Percentiles rank a stretch among this genome's conserved stretches.
These are phyloP conservation scores for Hypoxylon sp. DNA, from an alignment of 2,329 filamentous ascomycete species.

Conservation along the genomic window DNA sequence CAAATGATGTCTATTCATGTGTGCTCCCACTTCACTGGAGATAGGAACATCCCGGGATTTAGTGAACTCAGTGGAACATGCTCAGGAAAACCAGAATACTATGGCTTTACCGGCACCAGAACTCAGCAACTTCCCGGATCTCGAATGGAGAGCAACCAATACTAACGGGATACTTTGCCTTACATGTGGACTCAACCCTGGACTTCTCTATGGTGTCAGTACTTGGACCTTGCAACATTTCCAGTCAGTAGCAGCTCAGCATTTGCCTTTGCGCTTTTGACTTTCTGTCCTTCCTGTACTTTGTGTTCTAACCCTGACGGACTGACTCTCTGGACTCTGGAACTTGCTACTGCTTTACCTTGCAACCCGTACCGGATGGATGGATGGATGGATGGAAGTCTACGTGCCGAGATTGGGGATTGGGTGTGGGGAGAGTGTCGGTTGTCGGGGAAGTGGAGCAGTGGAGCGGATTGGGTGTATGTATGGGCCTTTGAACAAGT, in stretches of 20 bases:
- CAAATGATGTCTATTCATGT: slow-evolving; percentile 3
- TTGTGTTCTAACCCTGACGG: slow-evolving; percentile 1
- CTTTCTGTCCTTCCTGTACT: slow-evolving; percentile 8
- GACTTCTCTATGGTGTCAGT: background rate
- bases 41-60: slow-evolving; percentile 10
- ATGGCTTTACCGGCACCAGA: slow-evolving; percentile 3
- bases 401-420: background rate
- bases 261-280: slow-evolving; percentile 2
- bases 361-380: background rate
- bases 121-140: background rate
- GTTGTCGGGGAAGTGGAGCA: background rate
- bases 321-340: slow-evolving; percentile 1
- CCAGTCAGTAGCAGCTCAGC: slow-evolving; percentile 16
- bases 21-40: slow-evolving; percentile 11
- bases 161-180: background rate
- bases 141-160: background rate
- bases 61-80: background rate
- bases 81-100: slow-evolving; percentile 2
- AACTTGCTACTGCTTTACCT: background rate
- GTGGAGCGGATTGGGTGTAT: background rate
- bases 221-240: background rate
- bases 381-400: slow-evolving; percentile 4
- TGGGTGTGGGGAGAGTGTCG: background rate
- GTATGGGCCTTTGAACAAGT: background rate
- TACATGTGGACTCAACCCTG: slow-evolving; percentile 1